Base-by-base conservation (phyloP, 768 basidiomycete species). In the Macrocybe gigantea region DNA sequence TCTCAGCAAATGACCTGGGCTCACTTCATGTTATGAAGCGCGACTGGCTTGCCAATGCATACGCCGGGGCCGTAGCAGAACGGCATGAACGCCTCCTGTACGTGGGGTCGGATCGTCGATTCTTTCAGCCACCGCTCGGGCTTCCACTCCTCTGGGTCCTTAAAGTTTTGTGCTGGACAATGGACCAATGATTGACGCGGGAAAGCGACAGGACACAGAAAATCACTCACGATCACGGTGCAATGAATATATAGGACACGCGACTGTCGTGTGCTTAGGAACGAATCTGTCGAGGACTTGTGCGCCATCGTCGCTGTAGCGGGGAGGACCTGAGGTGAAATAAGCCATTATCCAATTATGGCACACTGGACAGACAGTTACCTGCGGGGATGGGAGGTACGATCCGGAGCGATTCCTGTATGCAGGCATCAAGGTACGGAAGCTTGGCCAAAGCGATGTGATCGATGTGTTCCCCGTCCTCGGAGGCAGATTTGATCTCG, bases 381-480 rank as follows among this genome's bases (percentile, higher is more conserved):
- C 22, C 22, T 22, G 22, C 22, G 22, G 61, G 60, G 50, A 65
- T 61, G 8, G 66, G 63, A 31, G 54, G 56, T 50, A 64, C 62
- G 41, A 64, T 65, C 11, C 71, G 69, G 8, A 72, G 49, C 4
- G 71, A 57, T 57, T 72, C 71, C 45, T 65, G 62, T 45, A 72
- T 66, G 55, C 68, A 69, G 4, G 71, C 70, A 44, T 60, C 57
- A 9, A 69, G 53, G 53, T 62, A 69, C 7, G 60, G 60, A 40
- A 68, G 52, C 36, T 51, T 49, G 7, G 54, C 22, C 22, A 22
- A 22, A 22, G 22, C 22, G 22, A 22, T 22, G 22, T 22, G 22
- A 22, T 22, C 22, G 22, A 22, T 22, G 22, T 22, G 22, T 22
- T 49, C 36, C 33, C 41, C 48, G 7, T 38, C 30, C 13, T 49